Conservation (phyloP, 768 basidiomycete genomes). For the Omphalotus guepiniiformis region DNA sequence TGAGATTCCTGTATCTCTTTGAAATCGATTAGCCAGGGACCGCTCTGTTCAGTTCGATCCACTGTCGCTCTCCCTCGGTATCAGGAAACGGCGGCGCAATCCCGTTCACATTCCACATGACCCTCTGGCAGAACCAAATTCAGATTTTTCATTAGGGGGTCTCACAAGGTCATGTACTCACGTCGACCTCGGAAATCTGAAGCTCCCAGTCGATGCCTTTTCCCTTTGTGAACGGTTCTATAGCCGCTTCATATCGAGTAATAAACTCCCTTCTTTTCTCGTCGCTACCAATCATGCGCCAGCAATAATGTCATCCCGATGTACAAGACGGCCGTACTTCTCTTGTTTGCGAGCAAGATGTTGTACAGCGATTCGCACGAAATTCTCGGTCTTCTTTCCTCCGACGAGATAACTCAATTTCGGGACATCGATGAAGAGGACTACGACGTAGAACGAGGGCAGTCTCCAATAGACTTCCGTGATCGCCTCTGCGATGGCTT, state of each 20-base stretch:
- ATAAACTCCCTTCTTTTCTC: constrained; percentile 6
- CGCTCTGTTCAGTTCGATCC: too few species aligned
- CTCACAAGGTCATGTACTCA: too few species aligned
- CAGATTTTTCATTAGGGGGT: too few species aligned
- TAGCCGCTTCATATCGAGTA: constrained; percentile 8
- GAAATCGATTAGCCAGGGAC: too few species aligned
- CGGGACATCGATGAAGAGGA: constrained; percentile 22
- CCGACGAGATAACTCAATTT: constrained; percentile 17
- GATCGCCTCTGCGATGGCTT: constrained; percentile 16
- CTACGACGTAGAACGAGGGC: constrained; percentile 20
- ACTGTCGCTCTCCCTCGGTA: too few species aligned
- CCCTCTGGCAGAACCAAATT: too few species aligned
- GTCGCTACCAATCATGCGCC: neutral
- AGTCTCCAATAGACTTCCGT: constrained; percentile 15
- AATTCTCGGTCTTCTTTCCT: constrained; percentile 13
- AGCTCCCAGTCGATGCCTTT: constrained; percentile 12
- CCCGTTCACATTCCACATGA: too few species aligned
- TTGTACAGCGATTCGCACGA: constrained; percentile 18
- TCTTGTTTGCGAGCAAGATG: constrained; percentile 17
- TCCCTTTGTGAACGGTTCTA: constrained; percentile 11
- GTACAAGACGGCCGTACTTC: constrained; percentile 7
- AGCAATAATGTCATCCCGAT: neutral
- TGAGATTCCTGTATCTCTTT: too few species aligned
- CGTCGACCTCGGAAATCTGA: constrained; percentile 7
- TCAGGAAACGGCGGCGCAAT: too few species aligned